Conservation (phyloP, 352 stramenopile genomes). For the Globisporangium parvum region DNA sequence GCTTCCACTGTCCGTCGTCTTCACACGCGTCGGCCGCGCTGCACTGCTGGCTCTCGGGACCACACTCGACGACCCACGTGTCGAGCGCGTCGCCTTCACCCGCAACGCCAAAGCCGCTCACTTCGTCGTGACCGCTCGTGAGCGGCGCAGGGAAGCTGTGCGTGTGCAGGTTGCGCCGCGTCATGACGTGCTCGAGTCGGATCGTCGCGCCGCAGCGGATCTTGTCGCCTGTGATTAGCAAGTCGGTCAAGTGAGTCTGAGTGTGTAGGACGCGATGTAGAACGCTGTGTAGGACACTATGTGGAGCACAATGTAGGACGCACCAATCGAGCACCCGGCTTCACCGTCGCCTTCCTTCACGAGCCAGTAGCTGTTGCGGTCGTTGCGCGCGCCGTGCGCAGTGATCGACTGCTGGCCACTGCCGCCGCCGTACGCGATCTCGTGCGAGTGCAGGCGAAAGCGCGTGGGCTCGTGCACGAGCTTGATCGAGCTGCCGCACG, state of each 20-base stretch:
- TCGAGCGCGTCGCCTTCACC: constrained; percentile 67
- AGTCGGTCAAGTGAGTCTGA: neutral
- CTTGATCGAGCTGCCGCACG: constrained; percentile 81
- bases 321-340: constrained; percentile 32
- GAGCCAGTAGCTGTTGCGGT: constrained; percentile 85
- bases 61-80: constrained; percentile 74
- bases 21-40: constrained; percentile 59
- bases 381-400: constrained; percentile 55
- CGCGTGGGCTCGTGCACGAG: constrained; percentile 66
- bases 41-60: constrained; percentile 59
- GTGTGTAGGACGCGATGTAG: neutral
- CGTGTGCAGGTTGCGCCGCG: constrained; percentile 75
- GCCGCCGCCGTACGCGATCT: constrained; percentile 71
- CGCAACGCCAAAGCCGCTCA: constrained; percentile 76
- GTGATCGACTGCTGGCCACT: constrained; percentile 81
- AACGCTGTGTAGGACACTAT: neutral
- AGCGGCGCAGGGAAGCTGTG: constrained; percentile 69
- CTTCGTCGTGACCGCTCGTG: constrained; percentile 49
- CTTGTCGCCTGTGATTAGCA: constrained; percentile 28
- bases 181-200: constrained; percentile 70
- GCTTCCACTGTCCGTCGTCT: constrained; percentile 72
- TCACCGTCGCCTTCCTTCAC: constrained; percentile 69
- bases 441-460: constrained; percentile 80
- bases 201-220: constrained; percentile 60
- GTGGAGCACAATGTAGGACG: neutral